phyloP scores from a whole-genome alignment of 306 rosid species.

The Neltuma alba region DNA sequence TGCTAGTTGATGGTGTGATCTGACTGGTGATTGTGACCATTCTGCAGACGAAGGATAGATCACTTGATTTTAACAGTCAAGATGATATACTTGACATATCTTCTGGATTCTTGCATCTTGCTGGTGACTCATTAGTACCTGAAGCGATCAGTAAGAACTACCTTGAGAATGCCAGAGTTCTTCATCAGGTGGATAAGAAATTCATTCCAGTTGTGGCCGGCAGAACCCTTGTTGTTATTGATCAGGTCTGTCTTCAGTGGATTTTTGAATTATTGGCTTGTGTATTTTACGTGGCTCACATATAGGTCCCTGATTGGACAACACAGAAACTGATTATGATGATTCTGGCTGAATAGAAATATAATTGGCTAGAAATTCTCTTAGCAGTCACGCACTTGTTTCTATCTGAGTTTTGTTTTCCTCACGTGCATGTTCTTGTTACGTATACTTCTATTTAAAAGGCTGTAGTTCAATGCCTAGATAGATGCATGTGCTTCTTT shows the following conservation, averaged over 20 bases:
- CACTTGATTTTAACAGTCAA: conserved; percentile 42
- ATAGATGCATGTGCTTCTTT: conserved; percentile 1
- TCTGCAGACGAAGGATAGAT: conserved; percentile 58
- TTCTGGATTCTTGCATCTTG: conserved; percentile 85
- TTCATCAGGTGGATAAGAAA: conserved; percentile 92
- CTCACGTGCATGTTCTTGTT: background rate
- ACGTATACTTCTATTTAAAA: conserved; percentile 5
- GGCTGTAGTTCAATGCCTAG: background rate
- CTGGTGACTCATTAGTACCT: conserved; percentile 82
- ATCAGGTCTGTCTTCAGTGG: conserved; percentile 65
- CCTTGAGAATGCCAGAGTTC: conserved; percentile 76
- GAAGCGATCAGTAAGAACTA: conserved; percentile 64
- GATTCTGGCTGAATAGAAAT: background rate
- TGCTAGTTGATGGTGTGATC: conserved; percentile 31
- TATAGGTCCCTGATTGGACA: conserved; percentile 4
- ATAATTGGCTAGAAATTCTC: conserved; percentile 13
- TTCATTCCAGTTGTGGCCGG: conserved; percentile 87
- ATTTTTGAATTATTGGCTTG: conserved; percentile 5
- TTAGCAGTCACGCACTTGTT: conserved; percentile 18
- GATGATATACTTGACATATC: conserved; percentile 73
- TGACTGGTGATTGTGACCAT: conserved; percentile 37
- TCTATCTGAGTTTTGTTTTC: conserved; percentile 5
- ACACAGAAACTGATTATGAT: conserved; percentile 10
- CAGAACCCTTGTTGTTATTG: conserved; percentile 77
- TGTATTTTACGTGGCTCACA: background rate